Conservation (phyloP, 2,329 filamentous ascomycete genomes). For the Colletotrichum liaoningense region DNA sequence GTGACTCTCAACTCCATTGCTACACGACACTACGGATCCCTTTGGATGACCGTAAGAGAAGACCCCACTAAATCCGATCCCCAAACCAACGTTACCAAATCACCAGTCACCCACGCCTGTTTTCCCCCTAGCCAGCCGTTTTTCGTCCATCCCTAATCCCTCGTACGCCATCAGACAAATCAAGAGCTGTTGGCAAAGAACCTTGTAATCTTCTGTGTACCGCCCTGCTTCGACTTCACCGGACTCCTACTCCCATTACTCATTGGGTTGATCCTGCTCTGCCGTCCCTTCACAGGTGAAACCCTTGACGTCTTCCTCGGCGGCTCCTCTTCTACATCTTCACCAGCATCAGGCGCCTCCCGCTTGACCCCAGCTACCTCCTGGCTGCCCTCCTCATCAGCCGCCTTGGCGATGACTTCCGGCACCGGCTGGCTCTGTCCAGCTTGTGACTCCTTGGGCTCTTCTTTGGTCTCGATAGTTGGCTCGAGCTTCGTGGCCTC, state of each 20-base stretch:
- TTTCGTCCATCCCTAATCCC: background rate
- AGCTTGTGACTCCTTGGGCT: conserved; percentile 29
- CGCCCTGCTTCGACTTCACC: conserved; percentile 44
- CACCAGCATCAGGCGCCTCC: conserved; percentile 36
- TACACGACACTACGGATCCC: background rate
- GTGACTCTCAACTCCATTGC: background rate
- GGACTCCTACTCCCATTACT: conserved; percentile 52
- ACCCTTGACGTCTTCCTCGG: conserved; percentile 41
- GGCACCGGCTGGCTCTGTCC: conserved; percentile 37
- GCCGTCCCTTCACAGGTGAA: conserved; percentile 34
- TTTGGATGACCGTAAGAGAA: background rate
- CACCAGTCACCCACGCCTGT: background rate
- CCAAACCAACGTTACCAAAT: background rate
- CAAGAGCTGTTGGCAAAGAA: conserved; percentile 58
- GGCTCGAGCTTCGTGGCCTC: conserved; percentile 11
- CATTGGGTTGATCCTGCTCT: conserved; percentile 53
- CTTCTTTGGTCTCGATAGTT: conserved; percentile 36
- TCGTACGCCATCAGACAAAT: conserved; percentile 16
- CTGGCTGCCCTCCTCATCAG: background rate
- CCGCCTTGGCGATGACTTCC: conserved; percentile 34
- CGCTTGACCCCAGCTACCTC: conserved; percentile 41
- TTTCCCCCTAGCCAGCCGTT: background rate
- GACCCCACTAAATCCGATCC: background rate
- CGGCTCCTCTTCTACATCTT: conserved; percentile 36
- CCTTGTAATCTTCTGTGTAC: conserved; percentile 59